Evolutionary conservation across 257 asterid species (phyloP).

Genomic region (Datura wrightii): DNA sequence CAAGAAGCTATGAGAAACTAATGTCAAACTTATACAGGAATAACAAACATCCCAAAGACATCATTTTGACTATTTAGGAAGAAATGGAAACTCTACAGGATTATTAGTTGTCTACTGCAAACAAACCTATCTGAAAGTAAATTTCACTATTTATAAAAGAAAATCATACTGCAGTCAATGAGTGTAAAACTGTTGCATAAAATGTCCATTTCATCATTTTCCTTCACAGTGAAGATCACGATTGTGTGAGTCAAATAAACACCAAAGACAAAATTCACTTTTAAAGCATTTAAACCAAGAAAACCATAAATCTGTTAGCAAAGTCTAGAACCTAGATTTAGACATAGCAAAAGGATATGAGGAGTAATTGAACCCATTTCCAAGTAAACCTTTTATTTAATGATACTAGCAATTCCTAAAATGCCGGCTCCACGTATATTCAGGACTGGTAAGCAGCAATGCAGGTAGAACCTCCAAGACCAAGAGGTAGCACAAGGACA

Average conservation of each 20-base stretch:
- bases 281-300: not conserved
- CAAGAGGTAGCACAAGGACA: conserved; percentile 5
- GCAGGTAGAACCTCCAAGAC: conserved; percentile 23
- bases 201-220: not conserved
- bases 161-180: not conserved
- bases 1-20: conserved; percentile 27
- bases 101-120: not conserved
- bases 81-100: not conserved
- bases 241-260: not conserved
- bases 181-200: conserved; percentile 5
- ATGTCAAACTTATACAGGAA: conserved; percentile 20
- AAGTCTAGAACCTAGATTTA: not conserved
- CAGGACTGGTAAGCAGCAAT: not conserved
- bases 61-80: not conserved
- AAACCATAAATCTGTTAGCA: not conserved
- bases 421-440: not conserved
- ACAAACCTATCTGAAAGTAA: not conserved
- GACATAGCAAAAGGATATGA: conserved; percentile 3
- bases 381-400: not conserved
- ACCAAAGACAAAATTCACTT: conserved; percentile 13
- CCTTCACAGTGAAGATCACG: not conserved
- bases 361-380: not conserved
- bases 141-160: not conserved
- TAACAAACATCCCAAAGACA: conserved; percentile 14
- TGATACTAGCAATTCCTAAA: not conserved